These are phyloP conservation scores for Cornus controversa DNA, from an alignment of 148 eudicot species.

Conservation along the genomic window DNA sequence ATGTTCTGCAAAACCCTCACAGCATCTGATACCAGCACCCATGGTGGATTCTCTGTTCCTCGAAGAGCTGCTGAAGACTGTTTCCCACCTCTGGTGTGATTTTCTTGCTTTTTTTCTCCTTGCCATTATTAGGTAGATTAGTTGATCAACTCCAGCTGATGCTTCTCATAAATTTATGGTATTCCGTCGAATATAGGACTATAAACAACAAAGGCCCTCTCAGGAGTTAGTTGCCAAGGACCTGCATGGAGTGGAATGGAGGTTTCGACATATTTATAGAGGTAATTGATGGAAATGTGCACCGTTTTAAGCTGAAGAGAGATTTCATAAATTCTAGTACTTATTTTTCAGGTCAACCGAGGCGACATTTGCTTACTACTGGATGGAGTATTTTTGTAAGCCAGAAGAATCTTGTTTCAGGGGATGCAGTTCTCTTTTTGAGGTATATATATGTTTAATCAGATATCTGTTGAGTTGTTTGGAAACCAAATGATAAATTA, in stretches of 20 bases:
- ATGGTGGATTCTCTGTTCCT: constrained; percentile 97
- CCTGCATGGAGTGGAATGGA: constrained; percentile 93
- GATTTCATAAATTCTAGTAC: background rate
- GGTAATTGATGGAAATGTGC: constrained; percentile 40
- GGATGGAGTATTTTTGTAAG: constrained; percentile 93
- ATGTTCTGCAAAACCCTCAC: constrained; percentile 96
- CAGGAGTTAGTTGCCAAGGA: constrained; percentile 92
- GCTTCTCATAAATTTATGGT: background rate
- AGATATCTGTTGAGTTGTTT: background rate
- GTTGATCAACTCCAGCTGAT: background rate
- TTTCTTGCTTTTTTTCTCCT: background rate
- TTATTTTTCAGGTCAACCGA: constrained; percentile 75
- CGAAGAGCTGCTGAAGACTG: constrained; percentile 97
- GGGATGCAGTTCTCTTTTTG: constrained; percentile 92
- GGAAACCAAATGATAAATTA: background rate
- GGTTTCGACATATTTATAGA: constrained; percentile 86
- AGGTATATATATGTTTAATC: constrained; percentile 43
- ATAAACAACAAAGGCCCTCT: constrained; percentile 80
- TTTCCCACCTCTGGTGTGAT: constrained; percentile 74
- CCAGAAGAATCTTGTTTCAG: constrained; percentile 81
- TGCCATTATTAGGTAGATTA: background rate
- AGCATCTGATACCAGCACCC: constrained; percentile 90
- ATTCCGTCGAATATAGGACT: constrained; percentile 48
- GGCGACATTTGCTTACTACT: constrained; percentile 89
- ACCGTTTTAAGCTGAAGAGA: background rate